Evolutionary conservation across 805 yeast species (phyloP).

Genomic region (Yarrowia sp.): DNA sequence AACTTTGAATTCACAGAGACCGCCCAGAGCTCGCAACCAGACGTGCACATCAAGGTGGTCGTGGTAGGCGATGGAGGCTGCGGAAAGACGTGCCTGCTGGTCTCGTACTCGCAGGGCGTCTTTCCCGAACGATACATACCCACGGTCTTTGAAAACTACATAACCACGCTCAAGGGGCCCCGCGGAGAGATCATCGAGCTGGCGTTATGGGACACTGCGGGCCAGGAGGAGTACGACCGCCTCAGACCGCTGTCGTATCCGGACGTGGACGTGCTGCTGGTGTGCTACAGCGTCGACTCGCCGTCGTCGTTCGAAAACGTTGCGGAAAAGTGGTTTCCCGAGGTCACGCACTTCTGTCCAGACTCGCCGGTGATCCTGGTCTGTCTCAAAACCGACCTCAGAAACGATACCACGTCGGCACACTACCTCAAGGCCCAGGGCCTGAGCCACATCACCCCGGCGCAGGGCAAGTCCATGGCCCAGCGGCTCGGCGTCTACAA

Average conservation of each 20-base stretch:
- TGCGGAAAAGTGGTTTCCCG: slow-evolving; percentile 84
- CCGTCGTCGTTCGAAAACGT: slow-evolving; percentile 66
- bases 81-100: slow-evolving; percentile 79
- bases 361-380: slow-evolving; percentile 72
- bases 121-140: slow-evolving; percentile 78
- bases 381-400: slow-evolving; percentile 77
- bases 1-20: not conserved
- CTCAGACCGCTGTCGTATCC: slow-evolving; percentile 76
- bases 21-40: slow-evolving; percentile 27
- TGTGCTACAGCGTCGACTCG: slow-evolving; percentile 72
- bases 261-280: slow-evolving; percentile 68
- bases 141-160: slow-evolving; percentile 78
- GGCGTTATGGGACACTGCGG: slow-evolving; percentile 87
- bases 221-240: slow-evolving; percentile 83
- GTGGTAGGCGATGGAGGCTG: slow-evolving; percentile 89
- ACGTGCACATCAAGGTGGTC: slow-evolving; percentile 56
- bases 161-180: slow-evolving; percentile 52
- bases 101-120: slow-evolving; percentile 62
- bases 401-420: slow-evolving; percentile 33
- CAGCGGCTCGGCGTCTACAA: slow-evolving; percentile 62
- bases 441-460: slow-evolving; percentile 36
- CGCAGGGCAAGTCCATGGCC: slow-evolving; percentile 54
- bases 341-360: slow-evolving; percentile 78
- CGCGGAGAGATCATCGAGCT: slow-evolving; percentile 57
- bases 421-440: slow-evolving; percentile 35